Base-by-base conservation (phyloP, 306 rosid species). In the Prunus mume region DNA sequence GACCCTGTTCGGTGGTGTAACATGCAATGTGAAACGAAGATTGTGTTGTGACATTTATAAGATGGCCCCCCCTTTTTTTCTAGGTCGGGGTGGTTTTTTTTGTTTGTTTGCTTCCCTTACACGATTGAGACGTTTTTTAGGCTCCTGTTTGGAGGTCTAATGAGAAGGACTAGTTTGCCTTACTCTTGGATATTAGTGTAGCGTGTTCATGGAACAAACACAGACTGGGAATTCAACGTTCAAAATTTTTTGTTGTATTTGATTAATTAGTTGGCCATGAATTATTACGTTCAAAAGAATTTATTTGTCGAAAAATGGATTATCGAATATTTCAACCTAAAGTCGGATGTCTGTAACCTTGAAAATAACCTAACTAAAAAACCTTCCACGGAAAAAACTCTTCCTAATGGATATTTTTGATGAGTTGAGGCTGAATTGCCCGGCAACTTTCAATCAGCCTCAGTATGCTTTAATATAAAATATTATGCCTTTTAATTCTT, bases 31-130 rank as follows among this genome's bases (percentile, higher is more conserved):
- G 47, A 46, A 70, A 8, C 17, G 8, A 80, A 32, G 13, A 3
- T 73, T 80, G 75, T 78, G 73, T 85, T 27, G 69, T 68, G 69
- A 79, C 82, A 74, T 47, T 50, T 83, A 32, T 58, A 65, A 86
- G 77, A 14, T 75, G 51, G 24, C 76, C 47, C 69, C 19, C 65
- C 30, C 2, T 14, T 60, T 52, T 43, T 64, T 77, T 71, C 64
- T 57, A 17, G 66, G 62, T 66, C 65, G n/a, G 64, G 84, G 51
- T 61, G 20, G 68, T 73, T 22, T 38, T 25, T 32, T 12, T 38
- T 54, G 15, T 58, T 55, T 61, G 10, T 54, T 75, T 81, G 43
- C 9, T 38, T 38, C 43, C 51, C 56, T 69, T 46, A 54, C 75
- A 65, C 66, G n/a, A 20, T 13, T 9, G 64, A n/a, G 76, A 72